Evolutionary conservation across 768 basidiomycete species (phyloP), one percentile per base, ranked within the genome.

Genomic region (Phanerochaete carnosa): DNA sequence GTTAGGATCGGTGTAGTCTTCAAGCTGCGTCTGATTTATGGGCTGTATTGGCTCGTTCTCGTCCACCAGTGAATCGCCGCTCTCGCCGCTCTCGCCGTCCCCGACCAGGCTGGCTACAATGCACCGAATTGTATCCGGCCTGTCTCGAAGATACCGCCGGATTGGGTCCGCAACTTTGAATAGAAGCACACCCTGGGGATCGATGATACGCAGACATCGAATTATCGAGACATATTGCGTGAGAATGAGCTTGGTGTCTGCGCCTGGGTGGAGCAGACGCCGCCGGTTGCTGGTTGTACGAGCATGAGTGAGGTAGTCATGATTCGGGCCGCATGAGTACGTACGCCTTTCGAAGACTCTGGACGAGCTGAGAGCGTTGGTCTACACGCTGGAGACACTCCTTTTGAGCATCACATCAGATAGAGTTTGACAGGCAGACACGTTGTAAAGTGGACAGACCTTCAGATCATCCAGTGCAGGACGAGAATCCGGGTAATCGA

Each of bases 81-180:
- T n/a, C n/a, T n/a, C n/a, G n/a, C n/a, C n/a, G 45, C 86, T 84
- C 68, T 90, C 88, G 45, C 87, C 88, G 61, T 92, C 92, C 3
- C 94, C 93, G 25, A 98, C 91, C 13, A 98, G 82, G 57, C 90
- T 90, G 0, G 92, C 84, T 15, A 98, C 95, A 55, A 99, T 96
- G 68, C 90, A 91, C 2, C 91, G 87, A 63, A 98, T 97, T 0
- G 96, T 97, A 70, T 98, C 95, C 1, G 91, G 86, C 5, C 96
- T 86, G 58, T 89, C 88, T 64, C 94, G 93, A 63, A 50, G 83
- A 73, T 98, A 98, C 25, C 85, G 80, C 49, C 95, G 81, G 45
- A 98, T 94, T 1, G 94, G 94, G 69, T 95, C 90, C 0, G 96
- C 94, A 0, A 98, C 94, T 65, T 95, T 92, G 77, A 90, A 95